Percentiles rank a stretch among this genome's conserved stretches.
phyloP scores from a whole-genome alignment of 768 basidiomycete genomes.

The Pleurotus ostreatus region DNA sequence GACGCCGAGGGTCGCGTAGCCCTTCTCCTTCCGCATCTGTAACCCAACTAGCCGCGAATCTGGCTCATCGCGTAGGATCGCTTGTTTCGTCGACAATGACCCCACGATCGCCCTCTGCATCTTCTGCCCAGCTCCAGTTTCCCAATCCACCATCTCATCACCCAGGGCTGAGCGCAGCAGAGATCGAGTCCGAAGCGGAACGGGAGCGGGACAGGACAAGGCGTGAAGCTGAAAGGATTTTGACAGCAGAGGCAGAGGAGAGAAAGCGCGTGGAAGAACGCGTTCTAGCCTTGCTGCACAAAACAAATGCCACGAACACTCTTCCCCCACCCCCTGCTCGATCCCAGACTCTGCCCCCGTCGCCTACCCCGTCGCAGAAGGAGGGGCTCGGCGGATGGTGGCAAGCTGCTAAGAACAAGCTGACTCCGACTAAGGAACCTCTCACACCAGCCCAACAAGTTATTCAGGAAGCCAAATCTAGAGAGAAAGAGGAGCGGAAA shows the following conservation, averaged over 20 bases:
- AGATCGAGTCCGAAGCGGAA: slow-evolving; percentile 78
- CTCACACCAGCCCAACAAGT: slow-evolving; percentile 87
- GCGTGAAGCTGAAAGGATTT: slow-evolving; percentile 73
- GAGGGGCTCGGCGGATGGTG: slow-evolving; percentile 64
- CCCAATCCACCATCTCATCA: slow-evolving; percentile 37
- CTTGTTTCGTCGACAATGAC: slow-evolving; percentile 53
- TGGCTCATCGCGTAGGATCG: slow-evolving; percentile 71
- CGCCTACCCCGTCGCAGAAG: slow-evolving; percentile 62
- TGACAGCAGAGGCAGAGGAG: slow-evolving; percentile 68
- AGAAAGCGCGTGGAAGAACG: slow-evolving; percentile 67
- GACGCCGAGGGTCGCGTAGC: slow-evolving; percentile 32
- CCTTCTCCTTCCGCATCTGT: slow-evolving; percentile 66
- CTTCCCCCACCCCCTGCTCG: slow-evolving; percentile 60
- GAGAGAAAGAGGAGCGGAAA: slow-evolving; percentile 53
- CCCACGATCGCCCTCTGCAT: slow-evolving; percentile 28
- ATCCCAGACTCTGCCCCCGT: slow-evolving; percentile 56
- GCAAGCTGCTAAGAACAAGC: slow-evolving; percentile 65
- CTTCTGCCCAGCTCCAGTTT: slow-evolving; percentile 1
- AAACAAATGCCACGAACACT: slow-evolving; percentile 25
- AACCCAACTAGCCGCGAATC: slow-evolving; percentile 66
- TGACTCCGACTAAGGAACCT: slow-evolving; percentile 74
- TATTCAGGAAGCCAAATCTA: slow-evolving; percentile 67
- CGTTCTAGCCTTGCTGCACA: slow-evolving; percentile 70
- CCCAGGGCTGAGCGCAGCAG: slow-evolving; percentile 43
- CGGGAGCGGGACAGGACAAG: slow-evolving; percentile 73